Evolutionary conservation across 2,329 filamentous ascomycete species (phyloP).

Genomic region (Massarina eburnea): DNA sequence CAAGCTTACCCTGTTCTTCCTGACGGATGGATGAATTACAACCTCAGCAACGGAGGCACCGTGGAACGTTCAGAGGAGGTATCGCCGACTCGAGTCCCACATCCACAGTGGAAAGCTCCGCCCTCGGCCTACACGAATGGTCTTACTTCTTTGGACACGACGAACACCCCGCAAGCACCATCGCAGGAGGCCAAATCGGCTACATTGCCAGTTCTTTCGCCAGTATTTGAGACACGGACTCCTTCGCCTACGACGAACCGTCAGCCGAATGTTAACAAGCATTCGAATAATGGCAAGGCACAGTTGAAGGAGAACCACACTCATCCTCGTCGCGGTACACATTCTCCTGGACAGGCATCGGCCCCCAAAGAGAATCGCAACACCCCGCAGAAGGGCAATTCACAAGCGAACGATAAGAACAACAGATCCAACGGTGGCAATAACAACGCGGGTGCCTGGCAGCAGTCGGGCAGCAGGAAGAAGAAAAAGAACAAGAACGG

Average conservation of each 20-base stretch:
- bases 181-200: constrained; percentile 42
- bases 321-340: constrained; percentile 30
- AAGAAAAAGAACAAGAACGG: constrained; percentile 27
- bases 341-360: constrained; percentile 17
- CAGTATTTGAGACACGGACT: constrained; percentile 72
- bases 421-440: constrained; percentile 17
- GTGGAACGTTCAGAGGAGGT: constrained; percentile 25
- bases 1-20: constrained; percentile 12
- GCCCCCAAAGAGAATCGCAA: constrained; percentile 27
- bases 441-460: constrained; percentile 19
- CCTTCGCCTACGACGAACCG: constrained; percentile 67
- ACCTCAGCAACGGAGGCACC: constrained; percentile 23
- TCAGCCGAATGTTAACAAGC: constrained; percentile 29
- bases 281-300: constrained; percentile 31
- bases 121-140: constrained; percentile 31
- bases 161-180: constrained; percentile 49
- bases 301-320: constrained; percentile 31
- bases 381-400: constrained; percentile 23
- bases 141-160: constrained; percentile 34
- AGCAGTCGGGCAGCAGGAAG: constrained; percentile 24
- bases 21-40: constrained; percentile 32
- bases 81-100: constrained; percentile 32
- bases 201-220: constrained; percentile 60
- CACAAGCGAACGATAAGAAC: constrained; percentile 24
- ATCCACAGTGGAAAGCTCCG: constrained; percentile 33